Base-by-base conservation (phyloP, 306 rosid genomes). In the Vigna unguiculata region DNA sequence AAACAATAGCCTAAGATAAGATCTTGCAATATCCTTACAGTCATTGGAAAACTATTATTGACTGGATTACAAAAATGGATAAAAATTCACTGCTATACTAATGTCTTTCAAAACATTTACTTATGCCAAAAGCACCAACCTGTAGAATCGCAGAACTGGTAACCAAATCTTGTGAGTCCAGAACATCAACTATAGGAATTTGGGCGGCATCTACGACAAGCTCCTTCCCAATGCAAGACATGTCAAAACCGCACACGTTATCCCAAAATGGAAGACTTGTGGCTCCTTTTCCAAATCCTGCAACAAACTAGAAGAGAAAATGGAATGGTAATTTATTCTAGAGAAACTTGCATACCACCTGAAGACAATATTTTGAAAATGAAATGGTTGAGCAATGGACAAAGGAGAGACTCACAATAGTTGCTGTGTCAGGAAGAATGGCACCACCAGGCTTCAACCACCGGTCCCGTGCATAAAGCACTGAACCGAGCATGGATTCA, bases 181-280 rank as follows among this genome's bases (percentile, higher is more conserved):
- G 78, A 20, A 81, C 71, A 76, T 95, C 99, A n/a, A 92, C 97
- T n/a, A 95, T 90, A 41, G 97, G 97, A 63, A 81, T 64, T 58
- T 76, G 75, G 45, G 97, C 89, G 61, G 99, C 96, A 67, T 85
- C 92, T 20, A 68, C 77, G 46, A 90, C 75, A 72, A 95, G 95
- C 74, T 95, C 99, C 76, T 90, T 87, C 47, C 99, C 99, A 45
- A 95, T 83, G 79, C 67, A 49, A 71, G 83, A 79, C 87, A 92
- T 95, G 82, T 86, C 80, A 83, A 95, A 88, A 74, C 91, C 91
- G 75, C 73, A 85, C 74, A 95, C 96, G 38, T 85, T 85, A 66
- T 92, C 97, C 99, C 97, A 95, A 88, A 95, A 95, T 11, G 93
- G 92, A 83, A 92, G 90, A 82, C 99, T 90, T 6, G 97, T 95